Base-by-base conservation (phyloP, 2,329 filamentous ascomycete genomes). In the Penicillium polonicum region DNA sequence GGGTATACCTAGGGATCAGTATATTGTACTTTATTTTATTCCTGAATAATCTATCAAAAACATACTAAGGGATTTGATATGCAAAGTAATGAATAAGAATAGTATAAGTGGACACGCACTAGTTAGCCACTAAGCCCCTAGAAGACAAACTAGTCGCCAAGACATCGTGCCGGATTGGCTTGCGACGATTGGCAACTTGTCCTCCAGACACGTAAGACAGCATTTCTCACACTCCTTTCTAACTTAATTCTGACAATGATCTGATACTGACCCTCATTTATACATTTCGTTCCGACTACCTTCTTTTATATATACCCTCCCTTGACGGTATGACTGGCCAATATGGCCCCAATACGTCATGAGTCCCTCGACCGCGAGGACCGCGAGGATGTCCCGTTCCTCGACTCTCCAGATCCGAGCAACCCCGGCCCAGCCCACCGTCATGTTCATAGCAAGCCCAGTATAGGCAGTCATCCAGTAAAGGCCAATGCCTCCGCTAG, bases 361-460 rank as follows among this genome's bases (percentile, higher is more conserved):
- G 68, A 73, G 44, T 60, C 66, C 36, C 61, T 68, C 39, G 64
- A 62, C 13, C 41, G 50, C 41, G 50, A 52, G 21, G 50, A 52
- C 21, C 50, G 50, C 58, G 69, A 71, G 58, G 72, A 75, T 60
- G 72, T 62, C 12, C 73, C 72, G 21, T 75, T 75, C 49, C 67
- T 70, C 36, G 55, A 55, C 53, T 44, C 61, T 46, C 17, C 61
- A 46, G 59, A 66, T 41, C 39, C 52, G 50, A 52, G 33, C 23
- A 15, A 23, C 35, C 49, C 59, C 19, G 41, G 46, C 39, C 31
- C 48, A n/a, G 41, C 49, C 17, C 35, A 48, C 39, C 38, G 45
- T 19, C 35, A 39, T 38, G 29, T 42, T 29, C 41, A 50, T 15
- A 29, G 21, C 33, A 50, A 46, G 31, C 38, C 53, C 13, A 56